These are phyloP conservation scores for Starmera quercuum DNA, from an alignment of 805 yeast species.

Conservation along the genomic window DNA sequence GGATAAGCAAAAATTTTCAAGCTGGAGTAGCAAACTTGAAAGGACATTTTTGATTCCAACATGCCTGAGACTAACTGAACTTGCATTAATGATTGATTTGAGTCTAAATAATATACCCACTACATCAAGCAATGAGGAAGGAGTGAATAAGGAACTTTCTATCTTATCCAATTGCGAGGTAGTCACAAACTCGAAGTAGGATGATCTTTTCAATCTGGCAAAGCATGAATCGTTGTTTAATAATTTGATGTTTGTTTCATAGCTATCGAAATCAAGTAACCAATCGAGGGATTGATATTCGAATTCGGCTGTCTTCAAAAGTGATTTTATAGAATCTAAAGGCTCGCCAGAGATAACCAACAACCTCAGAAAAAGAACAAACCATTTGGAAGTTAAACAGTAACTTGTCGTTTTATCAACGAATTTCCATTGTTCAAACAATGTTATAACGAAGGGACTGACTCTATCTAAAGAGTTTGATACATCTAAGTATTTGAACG, in stretches of 20 bases:
- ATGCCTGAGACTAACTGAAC: slow-evolving; percentile 11
- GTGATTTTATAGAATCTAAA: slow-evolving; percentile 3
- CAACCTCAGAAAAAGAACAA: slow-evolving; percentile 38
- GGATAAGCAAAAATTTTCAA: slow-evolving; percentile 32
- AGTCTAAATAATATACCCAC: slow-evolving; percentile 37
- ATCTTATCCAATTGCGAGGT: slow-evolving; percentile 23
- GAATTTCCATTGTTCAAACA: slow-evolving; percentile 66
- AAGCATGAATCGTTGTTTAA: slow-evolving; percentile 12
- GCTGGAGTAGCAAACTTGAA: slow-evolving; percentile 31
- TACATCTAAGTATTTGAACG: slow-evolving; percentile 77
- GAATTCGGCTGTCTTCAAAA: slow-evolving; percentile 8
- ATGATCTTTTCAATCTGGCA: slow-evolving; percentile 9
- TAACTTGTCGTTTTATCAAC: slow-evolving; percentile 26
- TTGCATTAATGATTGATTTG: slow-evolving; percentile 21
- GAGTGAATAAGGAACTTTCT: slow-evolving; percentile 24
- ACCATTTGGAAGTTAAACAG: slow-evolving; percentile 36
- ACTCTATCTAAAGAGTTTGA: slow-evolving; percentile 27
- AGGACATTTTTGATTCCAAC: slow-evolving; percentile 20
- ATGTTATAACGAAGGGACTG: slow-evolving; percentile 50
- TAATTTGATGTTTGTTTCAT: slow-evolving; percentile 7
- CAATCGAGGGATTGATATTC: slow-evolving; percentile 2
- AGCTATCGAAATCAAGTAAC: slow-evolving; percentile 16
- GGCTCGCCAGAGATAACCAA: slow-evolving; percentile 57
- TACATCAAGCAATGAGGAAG: slow-evolving; percentile 40
- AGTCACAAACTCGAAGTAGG: slow-evolving; percentile 29